Evolutionary conservation across 192 early-diverging fungal species (phyloP).

Genomic region (Coemansia sp.): DNA sequence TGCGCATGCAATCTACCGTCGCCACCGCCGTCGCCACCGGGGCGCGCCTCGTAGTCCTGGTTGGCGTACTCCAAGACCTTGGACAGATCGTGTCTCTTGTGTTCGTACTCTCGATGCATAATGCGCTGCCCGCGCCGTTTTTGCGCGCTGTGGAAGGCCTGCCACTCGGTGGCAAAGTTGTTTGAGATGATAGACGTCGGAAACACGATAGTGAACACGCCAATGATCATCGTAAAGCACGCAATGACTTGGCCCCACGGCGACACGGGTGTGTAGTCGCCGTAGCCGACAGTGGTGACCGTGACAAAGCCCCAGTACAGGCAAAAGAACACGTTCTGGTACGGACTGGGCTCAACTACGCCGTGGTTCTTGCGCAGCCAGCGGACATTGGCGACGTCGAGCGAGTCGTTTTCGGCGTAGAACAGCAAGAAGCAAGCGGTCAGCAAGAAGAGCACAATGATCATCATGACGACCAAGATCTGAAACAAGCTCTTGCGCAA

Average conservation of each 20-base stretch:
- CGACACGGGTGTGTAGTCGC: conserved; percentile 58
- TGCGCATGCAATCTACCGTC: neutral
- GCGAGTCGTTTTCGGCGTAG: conserved; percentile 48
- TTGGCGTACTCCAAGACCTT: conserved; percentile 32
- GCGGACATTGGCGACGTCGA: conserved; percentile 23
- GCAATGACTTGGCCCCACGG: conserved; percentile 56
- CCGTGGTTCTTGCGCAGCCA: conserved; percentile 53
- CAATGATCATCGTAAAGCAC: conserved; percentile 57
- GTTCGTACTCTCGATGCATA: conserved; percentile 27
- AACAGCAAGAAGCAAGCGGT: conserved; percentile 46
- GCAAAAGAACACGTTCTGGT: conserved; percentile 57
- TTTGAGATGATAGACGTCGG: conserved; percentile 62
- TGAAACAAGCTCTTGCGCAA: conserved; percentile 41
- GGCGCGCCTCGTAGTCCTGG: conserved; percentile 13
- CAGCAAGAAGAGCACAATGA: conserved; percentile 35
- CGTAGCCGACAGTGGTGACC: conserved; percentile 61
- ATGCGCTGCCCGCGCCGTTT: conserved; percentile 34
- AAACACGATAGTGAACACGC: conserved; percentile 60
- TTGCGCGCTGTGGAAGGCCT: conserved; percentile 49
- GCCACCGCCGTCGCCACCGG: neutral
- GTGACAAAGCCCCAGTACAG: conserved; percentile 62
- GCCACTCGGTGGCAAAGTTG: conserved; percentile 60
- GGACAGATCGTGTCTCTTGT: conserved; percentile 23
- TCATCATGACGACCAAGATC: conserved; percentile 47
- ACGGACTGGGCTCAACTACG: conserved; percentile 51